Percentiles rank a stretch among this genome's conserved stretches.
Evolutionary conservation across 2,329 filamentous ascomycete genomes (phyloP).

Genomic region (Diaporthe velutina): DNA sequence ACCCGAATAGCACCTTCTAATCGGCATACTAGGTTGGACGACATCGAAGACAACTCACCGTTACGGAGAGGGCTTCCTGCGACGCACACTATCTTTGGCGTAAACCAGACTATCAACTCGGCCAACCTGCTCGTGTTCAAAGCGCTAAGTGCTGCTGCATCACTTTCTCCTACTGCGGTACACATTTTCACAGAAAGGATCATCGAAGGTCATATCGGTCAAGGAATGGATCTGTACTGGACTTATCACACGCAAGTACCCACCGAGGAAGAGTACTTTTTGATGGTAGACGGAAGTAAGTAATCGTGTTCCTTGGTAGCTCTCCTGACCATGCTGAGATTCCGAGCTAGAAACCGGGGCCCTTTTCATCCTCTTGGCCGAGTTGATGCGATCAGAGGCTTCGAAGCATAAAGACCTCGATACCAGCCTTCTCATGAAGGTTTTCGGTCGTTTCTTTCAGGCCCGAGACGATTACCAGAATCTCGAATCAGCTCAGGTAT

Average conservation of each 20-base stretch:
- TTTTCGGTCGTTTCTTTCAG: conserved; percentile 1
- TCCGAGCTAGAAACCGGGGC: conserved; percentile 36
- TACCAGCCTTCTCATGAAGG: conserved; percentile 1
- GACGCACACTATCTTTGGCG: conserved; percentile 3
- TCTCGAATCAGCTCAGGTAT: conserved; percentile 37
- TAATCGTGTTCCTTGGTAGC: background rate
- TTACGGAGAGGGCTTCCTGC: conserved; percentile 1
- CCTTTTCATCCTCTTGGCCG: conserved; percentile 41
- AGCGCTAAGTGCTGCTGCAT: background rate
- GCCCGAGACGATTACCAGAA: conserved; percentile 16
- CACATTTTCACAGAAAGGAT: background rate
- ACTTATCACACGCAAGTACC: conserved; percentile 40
- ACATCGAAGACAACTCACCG: conserved; percentile 4
- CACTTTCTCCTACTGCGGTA: conserved; percentile 41
- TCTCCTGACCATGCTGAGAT: background rate
- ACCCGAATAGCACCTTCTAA: background rate
- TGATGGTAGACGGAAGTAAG: conserved; percentile 42
- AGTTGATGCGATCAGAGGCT: conserved; percentile 34
- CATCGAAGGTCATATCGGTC: conserved; percentile 41
- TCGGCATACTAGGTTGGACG: background rate
- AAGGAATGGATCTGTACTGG: conserved; percentile 45
- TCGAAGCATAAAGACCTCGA: background rate
- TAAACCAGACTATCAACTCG: background rate
- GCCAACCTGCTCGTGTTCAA: background rate
- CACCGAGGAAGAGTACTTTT: conserved; percentile 42